Evolutionary conservation across 1,284 basidiomycete genomes (phyloP).

Genomic region (Wallemia mellicola): DNA sequence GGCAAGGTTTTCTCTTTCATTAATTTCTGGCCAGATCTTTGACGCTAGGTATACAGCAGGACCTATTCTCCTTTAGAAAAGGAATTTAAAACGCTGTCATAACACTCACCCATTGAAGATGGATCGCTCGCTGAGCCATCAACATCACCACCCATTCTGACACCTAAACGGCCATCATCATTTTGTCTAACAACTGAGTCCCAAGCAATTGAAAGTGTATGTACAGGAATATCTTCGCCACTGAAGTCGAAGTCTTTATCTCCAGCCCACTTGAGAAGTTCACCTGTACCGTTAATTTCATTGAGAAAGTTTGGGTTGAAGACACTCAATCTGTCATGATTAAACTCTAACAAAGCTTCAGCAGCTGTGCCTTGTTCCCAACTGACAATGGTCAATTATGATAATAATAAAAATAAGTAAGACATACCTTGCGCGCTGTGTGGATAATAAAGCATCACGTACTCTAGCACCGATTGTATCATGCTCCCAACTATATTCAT

Average conservation of each 20-base stretch:
- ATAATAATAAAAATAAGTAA: background rate
- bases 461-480: background rate
- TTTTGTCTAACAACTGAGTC: constrained; percentile 23
- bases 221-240: constrained; percentile 9
- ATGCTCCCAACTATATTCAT: background rate
- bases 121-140: background rate
- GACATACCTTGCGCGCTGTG: background rate
- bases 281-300: constrained; percentile 15
- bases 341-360: constrained; percentile 36
- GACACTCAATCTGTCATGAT: constrained; percentile 31
- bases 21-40: constrained; percentile 3
- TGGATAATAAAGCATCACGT: background rate
- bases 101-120: constrained; percentile 2
- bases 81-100: constrained; percentile 28
- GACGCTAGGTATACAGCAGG: background rate
- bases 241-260: background rate
- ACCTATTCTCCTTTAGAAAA: background rate
- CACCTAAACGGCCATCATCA: background rate
- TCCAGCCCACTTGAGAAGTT: background rate
- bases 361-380: constrained; percentile 58
- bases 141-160: background rate
- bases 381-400: constrained; percentile 15
- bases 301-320: constrained; percentile 23
- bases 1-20: constrained; percentile 5
- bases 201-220: constrained; percentile 17